These are phyloP conservation scores for Castanea sativa DNA, from an alignment of 306 rosid species.

Conservation along the genomic window DNA sequence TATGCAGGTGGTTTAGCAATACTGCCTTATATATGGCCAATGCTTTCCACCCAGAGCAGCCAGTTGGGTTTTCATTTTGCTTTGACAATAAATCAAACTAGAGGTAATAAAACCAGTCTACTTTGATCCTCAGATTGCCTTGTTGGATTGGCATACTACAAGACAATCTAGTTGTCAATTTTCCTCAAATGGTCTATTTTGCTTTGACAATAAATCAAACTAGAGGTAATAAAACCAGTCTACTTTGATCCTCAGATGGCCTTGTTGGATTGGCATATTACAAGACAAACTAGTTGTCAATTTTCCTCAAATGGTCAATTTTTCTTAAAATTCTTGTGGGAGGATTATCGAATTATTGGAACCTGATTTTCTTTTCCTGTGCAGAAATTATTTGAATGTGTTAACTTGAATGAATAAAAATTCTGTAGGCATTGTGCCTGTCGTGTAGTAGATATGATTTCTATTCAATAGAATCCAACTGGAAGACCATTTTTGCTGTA, in stretches of 20 bases:
- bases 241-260: not conserved
- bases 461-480: slow-evolving; percentile 10
- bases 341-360: not conserved
- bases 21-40: no score
- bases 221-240: not conserved
- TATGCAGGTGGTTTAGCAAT: no score
- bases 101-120: not conserved
- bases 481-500: slow-evolving; percentile 9
- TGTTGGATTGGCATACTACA: not conserved
- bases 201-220: not conserved
- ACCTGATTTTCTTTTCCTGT: not conserved
- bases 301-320: not conserved
- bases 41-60: not conserved
- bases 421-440: not conserved
- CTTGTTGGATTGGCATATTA: not conserved
- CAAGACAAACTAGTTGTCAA: not conserved
- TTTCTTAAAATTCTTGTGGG: not conserved
- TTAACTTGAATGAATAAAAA: not conserved
- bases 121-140: not conserved
- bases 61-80: not conserved
- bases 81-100: not conserved
- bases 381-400: not conserved
- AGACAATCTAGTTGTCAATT: not conserved
- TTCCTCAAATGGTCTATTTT: not conserved
- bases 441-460: slow-evolving; percentile 7